Percentiles rank a stretch among this genome's conserved stretches.
Evolutionary conservation across 371 early-diverging fungal genomes (phyloP).

Genomic region (Rhizopus stolonifer): DNA sequence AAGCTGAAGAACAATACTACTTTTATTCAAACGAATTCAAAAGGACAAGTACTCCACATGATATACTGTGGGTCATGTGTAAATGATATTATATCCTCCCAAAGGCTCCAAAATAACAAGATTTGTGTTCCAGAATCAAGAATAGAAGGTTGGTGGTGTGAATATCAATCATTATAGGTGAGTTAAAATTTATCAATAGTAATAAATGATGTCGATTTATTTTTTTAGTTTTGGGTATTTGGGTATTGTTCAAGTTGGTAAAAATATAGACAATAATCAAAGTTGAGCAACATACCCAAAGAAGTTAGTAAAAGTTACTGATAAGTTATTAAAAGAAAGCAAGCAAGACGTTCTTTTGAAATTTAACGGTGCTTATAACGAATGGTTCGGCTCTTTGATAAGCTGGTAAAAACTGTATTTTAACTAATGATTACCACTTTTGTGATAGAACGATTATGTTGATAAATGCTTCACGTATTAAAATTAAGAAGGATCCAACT

Average conservation of each 20-base stretch:
- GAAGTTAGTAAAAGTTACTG: constrained; percentile 1
- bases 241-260: constrained; percentile 2
- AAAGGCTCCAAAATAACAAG: too few species aligned
- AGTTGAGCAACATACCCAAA: constrained; percentile 11
- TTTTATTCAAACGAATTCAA: too few species aligned
- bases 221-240: constrained; percentile 2
- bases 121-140: too few species aligned
- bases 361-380: background rate
- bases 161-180: constrained; percentile 8
- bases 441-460: background rate
- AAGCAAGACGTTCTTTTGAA: background rate
- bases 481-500: constrained; percentile 13
- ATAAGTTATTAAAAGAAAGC: constrained; percentile 6
- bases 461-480: constrained; percentile 6
- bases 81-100: too few species aligned
- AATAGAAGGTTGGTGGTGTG: constrained; percentile 4
- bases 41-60: too few species aligned
- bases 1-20: too few species aligned
- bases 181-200: constrained; percentile 7
- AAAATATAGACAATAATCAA: constrained; percentile 13
- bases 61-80: too few species aligned
- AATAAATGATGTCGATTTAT: background rate
- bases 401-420: background rate
- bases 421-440: background rate
- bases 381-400: background rate